Evolutionary conservation across 257 asterid genomes (phyloP).

Genomic region (Solanum sitiens): DNA sequence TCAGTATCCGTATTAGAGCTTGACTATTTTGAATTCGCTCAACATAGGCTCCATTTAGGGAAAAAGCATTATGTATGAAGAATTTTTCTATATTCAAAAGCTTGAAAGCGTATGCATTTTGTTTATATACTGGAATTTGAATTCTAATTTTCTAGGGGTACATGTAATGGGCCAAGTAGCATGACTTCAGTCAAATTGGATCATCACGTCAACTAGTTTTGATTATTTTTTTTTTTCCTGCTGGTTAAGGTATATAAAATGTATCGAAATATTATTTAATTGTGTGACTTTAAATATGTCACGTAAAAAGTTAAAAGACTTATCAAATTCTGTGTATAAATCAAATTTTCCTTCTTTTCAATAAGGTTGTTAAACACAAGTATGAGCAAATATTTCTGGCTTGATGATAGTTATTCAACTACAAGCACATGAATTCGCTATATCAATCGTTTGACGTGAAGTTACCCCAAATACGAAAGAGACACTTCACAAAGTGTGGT

Average conservation of each 20-base stretch:
- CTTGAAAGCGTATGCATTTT: neutral
- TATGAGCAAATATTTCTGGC: too few relatives aligned
- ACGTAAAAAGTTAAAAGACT: neutral
- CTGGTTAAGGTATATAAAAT: neutral
- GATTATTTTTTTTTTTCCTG: neutral
- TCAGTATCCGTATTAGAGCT: fast-evolving
- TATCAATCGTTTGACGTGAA: neutral
- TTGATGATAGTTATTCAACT: neutral
- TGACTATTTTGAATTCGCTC: fast-evolving
- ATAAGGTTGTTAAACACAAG: neutral
- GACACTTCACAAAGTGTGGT: neutral
- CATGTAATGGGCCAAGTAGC: neutral
- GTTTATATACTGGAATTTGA: neutral
- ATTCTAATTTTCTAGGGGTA: neutral
- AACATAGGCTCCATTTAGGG: fast-evolving
- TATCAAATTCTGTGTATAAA: too few relatives aligned
- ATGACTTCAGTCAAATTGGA: neutral
- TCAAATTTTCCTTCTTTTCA: neutral
- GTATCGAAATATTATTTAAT: too few relatives aligned
- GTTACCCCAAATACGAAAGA: neutral
- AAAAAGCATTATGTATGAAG: too few relatives aligned
- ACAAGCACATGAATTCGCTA: neutral
- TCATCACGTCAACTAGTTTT: too few relatives aligned
- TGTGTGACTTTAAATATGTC: too few relatives aligned
- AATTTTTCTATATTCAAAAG: too few relatives aligned